phyloP scores from a whole-genome alignment of 2,329 filamentous ascomycete genomes.

The Ophidiomyces ophidiicola region DNA sequence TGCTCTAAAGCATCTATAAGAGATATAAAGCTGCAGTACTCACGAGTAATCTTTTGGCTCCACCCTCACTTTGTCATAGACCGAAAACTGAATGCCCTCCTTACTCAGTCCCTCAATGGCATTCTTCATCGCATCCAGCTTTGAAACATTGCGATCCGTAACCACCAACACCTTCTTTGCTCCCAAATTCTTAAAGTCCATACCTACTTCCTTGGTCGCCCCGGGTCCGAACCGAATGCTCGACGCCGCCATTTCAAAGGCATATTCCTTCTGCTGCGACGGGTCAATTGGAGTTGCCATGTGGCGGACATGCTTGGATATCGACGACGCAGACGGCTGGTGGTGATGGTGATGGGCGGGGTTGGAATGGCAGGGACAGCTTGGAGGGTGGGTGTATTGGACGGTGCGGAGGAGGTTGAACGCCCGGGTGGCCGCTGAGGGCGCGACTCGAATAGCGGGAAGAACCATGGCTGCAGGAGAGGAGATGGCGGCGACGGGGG shows the following conservation, averaged over 20 bases:
- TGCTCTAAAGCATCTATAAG: background rate
- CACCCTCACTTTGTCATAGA: slow-evolving; percentile 68
- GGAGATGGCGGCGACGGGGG: background rate
- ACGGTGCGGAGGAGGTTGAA: slow-evolving; percentile 67
- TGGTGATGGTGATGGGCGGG: slow-evolving; percentile 70
- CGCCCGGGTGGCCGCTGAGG: slow-evolving; percentile 36
- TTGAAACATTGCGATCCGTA: slow-evolving; percentile 70
- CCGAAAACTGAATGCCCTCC: slow-evolving; percentile 67
- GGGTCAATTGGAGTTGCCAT: slow-evolving; percentile 67
- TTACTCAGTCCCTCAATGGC: slow-evolving; percentile 65
- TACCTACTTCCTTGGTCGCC: slow-evolving; percentile 88
- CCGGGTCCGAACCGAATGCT: slow-evolving; percentile 90
- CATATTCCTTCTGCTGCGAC: slow-evolving; percentile 78
- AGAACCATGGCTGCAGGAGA: slow-evolving; percentile 22
- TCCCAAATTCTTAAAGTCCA: slow-evolving; percentile 91
- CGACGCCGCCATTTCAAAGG: slow-evolving; percentile 96
- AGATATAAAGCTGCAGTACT: slow-evolving; percentile 23
- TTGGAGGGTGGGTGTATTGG: slow-evolving; percentile 76
- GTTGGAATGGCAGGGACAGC: slow-evolving; percentile 87
- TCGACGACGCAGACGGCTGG: slow-evolving; percentile 20
- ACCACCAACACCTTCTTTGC: slow-evolving; percentile 81
- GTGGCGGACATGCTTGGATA: slow-evolving; percentile 43
- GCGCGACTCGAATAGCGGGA: slow-evolving; percentile 34
- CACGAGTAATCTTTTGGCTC: slow-evolving; percentile 93
- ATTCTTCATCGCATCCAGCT: slow-evolving; percentile 79